phyloP scores from a whole-genome alignment of 208 protist species.

The Spongospora subterranea region DNA sequence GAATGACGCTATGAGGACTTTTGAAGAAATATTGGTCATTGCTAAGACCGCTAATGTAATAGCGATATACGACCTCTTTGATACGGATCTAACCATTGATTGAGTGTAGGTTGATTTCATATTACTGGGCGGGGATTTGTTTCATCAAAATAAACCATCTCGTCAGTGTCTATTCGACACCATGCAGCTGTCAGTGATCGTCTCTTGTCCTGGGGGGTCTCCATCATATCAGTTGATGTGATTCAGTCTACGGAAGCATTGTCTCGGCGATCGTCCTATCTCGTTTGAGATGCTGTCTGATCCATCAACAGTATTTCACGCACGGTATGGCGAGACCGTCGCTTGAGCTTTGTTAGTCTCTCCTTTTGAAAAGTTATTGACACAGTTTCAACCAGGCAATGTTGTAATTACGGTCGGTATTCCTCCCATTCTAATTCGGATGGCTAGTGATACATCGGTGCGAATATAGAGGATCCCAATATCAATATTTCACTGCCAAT shows the following conservation, averaged over 20 bases:
- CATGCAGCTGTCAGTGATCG: not conserved
- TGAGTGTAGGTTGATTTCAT: slow-evolving; percentile 86
- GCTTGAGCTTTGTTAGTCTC: not conserved
- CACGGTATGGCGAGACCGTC: not conserved
- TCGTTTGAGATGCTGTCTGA: slow-evolving; percentile 88
- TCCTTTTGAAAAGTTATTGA: not conserved
- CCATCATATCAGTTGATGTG: not conserved
- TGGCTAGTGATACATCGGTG: not conserved
- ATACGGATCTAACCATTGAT: not conserved
- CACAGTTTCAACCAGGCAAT: not conserved
- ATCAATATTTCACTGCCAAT: slow-evolving; percentile 96
- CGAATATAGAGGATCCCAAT: slow-evolving; percentile 90
- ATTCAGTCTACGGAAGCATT: slow-evolving; percentile 66
- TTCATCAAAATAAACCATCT: slow-evolving; percentile 98
- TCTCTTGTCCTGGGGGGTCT: not conserved
- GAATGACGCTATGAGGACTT: slow-evolving; percentile 96
- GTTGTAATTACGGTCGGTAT: slow-evolving; percentile 75
- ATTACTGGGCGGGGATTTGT: slow-evolving; percentile 96
- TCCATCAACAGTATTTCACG: not conserved
- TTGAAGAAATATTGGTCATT: slow-evolving; percentile 94
- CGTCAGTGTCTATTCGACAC: slow-evolving; percentile 81
- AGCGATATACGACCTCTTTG: not conserved
- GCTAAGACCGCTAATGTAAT: slow-evolving; percentile 77
- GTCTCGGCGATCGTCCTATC: slow-evolving; percentile 72
- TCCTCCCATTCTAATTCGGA: not conserved